Evolutionary conservation across 139 green algal genomes (phyloP), one percentile per base, ranked within the genome.

Genomic region (Astrephomene gubernaculifera): DNA sequence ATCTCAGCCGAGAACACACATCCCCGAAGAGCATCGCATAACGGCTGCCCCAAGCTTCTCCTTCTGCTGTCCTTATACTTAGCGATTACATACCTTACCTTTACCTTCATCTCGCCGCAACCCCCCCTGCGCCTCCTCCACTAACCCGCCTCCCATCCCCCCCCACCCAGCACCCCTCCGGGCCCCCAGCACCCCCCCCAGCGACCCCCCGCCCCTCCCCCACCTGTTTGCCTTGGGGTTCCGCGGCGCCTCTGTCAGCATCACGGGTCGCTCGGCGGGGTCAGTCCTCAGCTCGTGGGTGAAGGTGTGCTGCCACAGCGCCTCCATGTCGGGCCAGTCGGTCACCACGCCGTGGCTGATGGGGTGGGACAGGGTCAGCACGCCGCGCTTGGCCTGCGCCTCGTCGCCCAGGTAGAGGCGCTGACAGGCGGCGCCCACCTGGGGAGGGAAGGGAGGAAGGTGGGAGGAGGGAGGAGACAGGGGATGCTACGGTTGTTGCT

Each of bases 251-350:
- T 98, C 96, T 0, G 96, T 98, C 12, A 99, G 90, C 76, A 99
- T 90, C 68, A 99, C 93, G 38, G 97, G 96, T 78, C 98, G 97
- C 89, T 98, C 95, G 71, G 97, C 93, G 22, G 96, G 92, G 27
- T 96, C 96, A 45, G 99, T 93, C 39, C 96, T 93, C 64, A 99
- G 94, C 94, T 99, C 94, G 81, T 99, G 98, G 92, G 98, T 97
- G 74, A 99, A 99, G 44, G 97, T 99, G 92, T 99, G 95, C 82
- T 98, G 94, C 97, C 96, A 99, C 81, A 99, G 96, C 87, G 97
- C 96, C 92, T 98, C 96, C 88, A 98, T 98, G 90, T 98, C 96
- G 74, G 98, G 95, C 97, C 97, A 99, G 92, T 99, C 96, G 45
- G 93, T 98, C 52, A 99, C 96, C 45, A 99, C 96, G 69, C 96